Evolutionary conservation across 305 asterid genomes (phyloP).

Genomic region (Andrographis paniculata): DNA sequence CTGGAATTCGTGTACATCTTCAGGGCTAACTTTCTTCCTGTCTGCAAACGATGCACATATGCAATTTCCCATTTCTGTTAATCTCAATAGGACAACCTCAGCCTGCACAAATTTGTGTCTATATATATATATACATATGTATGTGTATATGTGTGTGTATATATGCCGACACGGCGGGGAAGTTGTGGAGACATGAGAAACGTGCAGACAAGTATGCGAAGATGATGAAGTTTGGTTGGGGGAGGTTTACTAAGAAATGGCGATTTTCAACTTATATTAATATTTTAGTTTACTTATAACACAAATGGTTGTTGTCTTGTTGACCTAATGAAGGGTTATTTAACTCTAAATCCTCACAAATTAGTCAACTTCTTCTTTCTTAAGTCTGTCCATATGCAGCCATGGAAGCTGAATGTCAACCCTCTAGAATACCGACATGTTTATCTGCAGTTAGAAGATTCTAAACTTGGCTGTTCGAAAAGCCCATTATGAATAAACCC

Average conservation of each 20-base stretch:
- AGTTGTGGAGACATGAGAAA: too few relatives aligned
- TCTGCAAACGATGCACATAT: constrained; percentile 23
- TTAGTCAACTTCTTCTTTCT: background rate
- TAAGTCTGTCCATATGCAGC: background rate
- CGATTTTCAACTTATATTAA: too few relatives aligned
- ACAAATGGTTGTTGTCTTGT: background rate
- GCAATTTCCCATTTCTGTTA: constrained; percentile 42
- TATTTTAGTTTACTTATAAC: too few relatives aligned
- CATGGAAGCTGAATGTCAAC: background rate
- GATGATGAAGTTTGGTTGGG: background rate
- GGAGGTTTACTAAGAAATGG: too few relatives aligned
- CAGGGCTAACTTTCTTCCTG: constrained; percentile 17
- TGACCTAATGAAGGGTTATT: background rate
- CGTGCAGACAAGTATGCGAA: background rate
- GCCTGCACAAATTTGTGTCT: background rate
- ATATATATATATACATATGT: too few relatives aligned
- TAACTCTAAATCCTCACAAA: background rate
- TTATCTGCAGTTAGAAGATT: too few relatives aligned
- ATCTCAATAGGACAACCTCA: background rate
- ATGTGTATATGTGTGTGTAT: background rate
- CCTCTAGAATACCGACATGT: background rate
- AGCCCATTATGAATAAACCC: too few relatives aligned
- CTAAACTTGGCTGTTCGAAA: too few relatives aligned
- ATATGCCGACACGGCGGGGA: too few relatives aligned
- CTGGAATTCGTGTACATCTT: too few relatives aligned